Evolutionary conservation across 2,329 filamentous ascomycete genomes (phyloP).

Genomic region (Arthrobotrys entomopaga): DNA sequence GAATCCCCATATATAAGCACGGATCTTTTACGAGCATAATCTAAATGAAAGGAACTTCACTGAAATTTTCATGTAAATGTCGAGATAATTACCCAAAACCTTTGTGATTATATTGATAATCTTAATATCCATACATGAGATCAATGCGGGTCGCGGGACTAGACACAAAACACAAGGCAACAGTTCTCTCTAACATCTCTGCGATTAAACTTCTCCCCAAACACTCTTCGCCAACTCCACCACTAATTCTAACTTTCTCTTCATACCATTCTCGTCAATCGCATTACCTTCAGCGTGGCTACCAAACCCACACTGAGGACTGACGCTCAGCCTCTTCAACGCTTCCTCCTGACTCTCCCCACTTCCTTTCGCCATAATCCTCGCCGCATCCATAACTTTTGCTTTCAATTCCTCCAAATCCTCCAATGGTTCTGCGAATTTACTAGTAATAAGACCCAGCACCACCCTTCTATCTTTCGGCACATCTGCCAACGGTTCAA

Average conservation of each 20-base stretch:
- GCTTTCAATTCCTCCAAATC: constrained; percentile 73
- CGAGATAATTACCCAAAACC: too few relatives aligned
- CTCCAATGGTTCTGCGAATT: constrained; percentile 70
- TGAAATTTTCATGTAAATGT: too few relatives aligned
- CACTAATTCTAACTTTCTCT: constrained; percentile 76
- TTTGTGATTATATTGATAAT: too few relatives aligned
- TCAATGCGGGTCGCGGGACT: too few relatives aligned
- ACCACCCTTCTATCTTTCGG: constrained; percentile 73
- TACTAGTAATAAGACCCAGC: constrained; percentile 72
- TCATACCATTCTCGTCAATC: constrained; percentile 75
- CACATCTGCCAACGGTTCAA: constrained; percentile 72
- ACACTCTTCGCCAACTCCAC: constrained; percentile 77
- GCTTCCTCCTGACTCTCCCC: constrained; percentile 74
- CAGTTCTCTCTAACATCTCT: too few relatives aligned
- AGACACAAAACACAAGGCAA: too few relatives aligned
- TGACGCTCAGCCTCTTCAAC: constrained; percentile 74
- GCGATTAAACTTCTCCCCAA: constrained; percentile 64
- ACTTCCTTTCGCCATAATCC: constrained; percentile 75
- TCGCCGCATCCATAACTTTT: constrained; percentile 71
- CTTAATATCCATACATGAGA: too few relatives aligned
- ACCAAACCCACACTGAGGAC: constrained; percentile 78
- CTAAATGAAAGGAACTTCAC: too few relatives aligned
- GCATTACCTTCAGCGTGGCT: constrained; percentile 79
- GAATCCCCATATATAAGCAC: too few relatives aligned
- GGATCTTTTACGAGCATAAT: too few relatives aligned